Evolutionary conservation across 2,329 filamentous ascomycete genomes (phyloP).

Genomic region (Immersiporthe knoxdaviesiana): DNA sequence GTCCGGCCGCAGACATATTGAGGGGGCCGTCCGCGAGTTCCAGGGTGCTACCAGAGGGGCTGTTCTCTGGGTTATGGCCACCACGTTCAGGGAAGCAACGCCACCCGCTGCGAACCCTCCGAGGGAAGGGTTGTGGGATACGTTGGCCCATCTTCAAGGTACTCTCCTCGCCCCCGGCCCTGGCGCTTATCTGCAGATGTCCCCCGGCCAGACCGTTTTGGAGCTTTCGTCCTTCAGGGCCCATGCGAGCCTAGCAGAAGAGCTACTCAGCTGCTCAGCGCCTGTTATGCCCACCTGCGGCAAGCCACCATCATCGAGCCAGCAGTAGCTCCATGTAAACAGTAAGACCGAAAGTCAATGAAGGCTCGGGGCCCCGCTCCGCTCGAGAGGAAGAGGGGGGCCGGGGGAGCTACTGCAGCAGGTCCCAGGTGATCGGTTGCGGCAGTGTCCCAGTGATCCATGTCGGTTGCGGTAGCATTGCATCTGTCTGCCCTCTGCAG

Average conservation of each 20-base stretch:
- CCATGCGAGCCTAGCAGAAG: background rate
- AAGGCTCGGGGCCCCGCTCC: background rate
- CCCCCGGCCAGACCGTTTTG: background rate
- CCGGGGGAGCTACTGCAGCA: background rate
- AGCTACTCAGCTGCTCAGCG: background rate
- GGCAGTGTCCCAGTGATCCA: conserved; percentile 13
- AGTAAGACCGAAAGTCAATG: background rate
- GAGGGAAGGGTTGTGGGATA: background rate
- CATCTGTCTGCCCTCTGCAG: background rate
- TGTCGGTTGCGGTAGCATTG: conserved; percentile 16
- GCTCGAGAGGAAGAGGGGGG: background rate
- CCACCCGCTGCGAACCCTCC: background rate
- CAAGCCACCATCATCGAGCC: background rate
- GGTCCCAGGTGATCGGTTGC: conserved; percentile 10
- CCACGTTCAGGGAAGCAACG: background rate
- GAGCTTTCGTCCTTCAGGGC: background rate
- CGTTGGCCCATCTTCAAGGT: background rate
- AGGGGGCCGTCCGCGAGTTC: background rate
- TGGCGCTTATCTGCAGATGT: background rate
- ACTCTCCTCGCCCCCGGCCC: background rate
- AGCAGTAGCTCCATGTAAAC: background rate
- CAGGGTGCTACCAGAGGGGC: background rate
- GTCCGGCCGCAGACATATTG: background rate
- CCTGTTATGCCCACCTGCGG: background rate
- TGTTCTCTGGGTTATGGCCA: conserved; percentile 5